Base-by-base conservation (phyloP, 139 green algal genomes). In the Micractinium sp. region DNA sequence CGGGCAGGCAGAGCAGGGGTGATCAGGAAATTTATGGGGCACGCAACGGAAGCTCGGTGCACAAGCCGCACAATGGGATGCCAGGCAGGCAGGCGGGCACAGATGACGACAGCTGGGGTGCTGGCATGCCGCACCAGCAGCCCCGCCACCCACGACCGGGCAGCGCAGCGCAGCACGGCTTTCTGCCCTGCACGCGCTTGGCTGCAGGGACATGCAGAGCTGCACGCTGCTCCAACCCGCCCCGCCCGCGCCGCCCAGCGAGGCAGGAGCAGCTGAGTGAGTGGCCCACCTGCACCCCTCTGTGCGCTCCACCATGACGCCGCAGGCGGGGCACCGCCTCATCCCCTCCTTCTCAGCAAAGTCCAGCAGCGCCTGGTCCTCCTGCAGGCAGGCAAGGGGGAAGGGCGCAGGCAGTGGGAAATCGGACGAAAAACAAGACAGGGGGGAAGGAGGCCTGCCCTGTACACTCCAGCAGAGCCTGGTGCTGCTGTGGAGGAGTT, bases 241-340 rank as follows among this genome's bases (percentile, higher is more conserved):
- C 56, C n/a, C n/a, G 29, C 16, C 81, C 81, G 23, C 27, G 27
- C 56, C n/a, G 5, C 20, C 63, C 63, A 29, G 63, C 47, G 7
- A n/a, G n/a, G n/a, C 38, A n/a, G 12, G 41, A 71, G 16, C 80
- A 22, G 9, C 31, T 27, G 20, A 41, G 69, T 22, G 2, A 33
- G 12, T 18, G 27, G 36, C 22, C 19, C 78, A 66, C 78, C 63
- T 87, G 36, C 36, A 69, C 23, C 80, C 63, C 84, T 79, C 20
- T 19, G 18, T 92, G 18, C 92, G 92, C 82, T 94, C 90, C 33
- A 95, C 92, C 60, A 94, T 79, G 33, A 80, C 41, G 15, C 90
- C 69, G 36, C 93, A 95, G 22, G 61, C 56, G 0, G 93, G 93
- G 89, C 93, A 95, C 2, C 89, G 84, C 91, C 91, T 90, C 91